phyloP scores from a whole-genome alignment of 306 rosid genomes.

The Cicer chorassanicum region DNA sequence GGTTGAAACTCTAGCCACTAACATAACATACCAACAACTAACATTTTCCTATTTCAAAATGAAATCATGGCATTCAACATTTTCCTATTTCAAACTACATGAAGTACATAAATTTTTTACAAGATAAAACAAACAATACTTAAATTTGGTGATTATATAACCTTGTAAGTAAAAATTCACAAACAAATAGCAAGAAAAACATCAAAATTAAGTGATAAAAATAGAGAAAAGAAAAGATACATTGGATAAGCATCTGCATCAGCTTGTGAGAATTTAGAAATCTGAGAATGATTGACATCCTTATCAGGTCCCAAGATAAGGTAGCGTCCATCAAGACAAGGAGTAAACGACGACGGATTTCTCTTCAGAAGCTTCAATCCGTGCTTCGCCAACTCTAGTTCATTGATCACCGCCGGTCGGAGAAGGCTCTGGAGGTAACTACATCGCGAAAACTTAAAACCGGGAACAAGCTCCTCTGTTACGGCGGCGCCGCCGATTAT shows the following conservation, averaged over 20 bases:
- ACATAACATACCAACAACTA: too few species aligned
- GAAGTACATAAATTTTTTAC: not conserved
- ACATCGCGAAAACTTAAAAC: conserved; percentile 93
- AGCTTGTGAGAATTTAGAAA: conserved; percentile 73
- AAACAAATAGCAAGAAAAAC: not conserved
- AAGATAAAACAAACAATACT: conserved; percentile 6
- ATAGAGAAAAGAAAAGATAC: conserved; percentile 40
- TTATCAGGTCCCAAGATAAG: conserved; percentile 81
- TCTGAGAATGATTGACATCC: conserved; percentile 72
- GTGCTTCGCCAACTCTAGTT: conserved; percentile 73
- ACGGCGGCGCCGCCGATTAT: conserved; percentile 93
- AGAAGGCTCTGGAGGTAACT: conserved; percentile 94
- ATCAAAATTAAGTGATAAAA: not conserved
- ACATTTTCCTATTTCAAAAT: too few species aligned
- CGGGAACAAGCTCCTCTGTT: conserved; percentile 81
- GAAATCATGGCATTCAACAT: not conserved
- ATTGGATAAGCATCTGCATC: conserved; percentile 89
- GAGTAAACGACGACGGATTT: conserved; percentile 90
- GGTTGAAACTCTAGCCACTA: too few species aligned
- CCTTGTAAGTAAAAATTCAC: not conserved
- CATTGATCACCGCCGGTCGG: conserved; percentile 81
- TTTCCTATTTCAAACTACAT: conserved; percentile 6
- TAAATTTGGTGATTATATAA: not conserved
- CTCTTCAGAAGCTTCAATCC: conserved; percentile 85
- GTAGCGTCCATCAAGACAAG: conserved; percentile 87